phyloP scores from a whole-genome alignment of 1,139 yeast species.

The Yamadazyma atlantica region DNA sequence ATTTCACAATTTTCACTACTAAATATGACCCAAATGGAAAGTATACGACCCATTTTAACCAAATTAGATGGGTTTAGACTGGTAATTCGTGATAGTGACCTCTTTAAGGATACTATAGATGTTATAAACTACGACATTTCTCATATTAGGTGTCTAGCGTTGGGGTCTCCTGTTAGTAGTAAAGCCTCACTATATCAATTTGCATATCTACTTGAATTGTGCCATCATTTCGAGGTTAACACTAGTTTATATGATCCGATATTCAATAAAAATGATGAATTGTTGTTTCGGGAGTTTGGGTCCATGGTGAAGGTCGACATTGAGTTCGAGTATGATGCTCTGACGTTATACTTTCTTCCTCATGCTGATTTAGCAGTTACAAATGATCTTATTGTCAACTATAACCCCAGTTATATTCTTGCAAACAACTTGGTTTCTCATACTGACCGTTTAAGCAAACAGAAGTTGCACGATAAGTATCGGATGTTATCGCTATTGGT shows the following conservation, averaged over 20 bases:
- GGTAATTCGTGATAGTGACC: background rate
- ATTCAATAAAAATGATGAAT: conserved; percentile 45
- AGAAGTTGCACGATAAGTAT: conserved; percentile 40
- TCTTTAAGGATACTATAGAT: background rate
- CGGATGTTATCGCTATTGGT: conserved; percentile 43
- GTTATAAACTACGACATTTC: background rate
- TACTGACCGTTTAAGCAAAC: conserved; percentile 49
- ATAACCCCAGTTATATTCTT: conserved; percentile 36
- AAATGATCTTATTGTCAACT: conserved; percentile 34
- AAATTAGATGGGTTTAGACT: background rate
- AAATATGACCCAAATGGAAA: background rate
- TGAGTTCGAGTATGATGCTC: conserved; percentile 15
- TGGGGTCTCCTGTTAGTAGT: conserved; percentile 65
- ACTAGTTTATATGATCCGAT: conserved; percentile 67
- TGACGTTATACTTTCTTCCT: conserved; percentile 57
- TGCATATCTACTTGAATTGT: conserved; percentile 50
- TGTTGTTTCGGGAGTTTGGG: conserved; percentile 21
- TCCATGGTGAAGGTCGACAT: conserved; percentile 19
- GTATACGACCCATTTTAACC: conserved; percentile 5
- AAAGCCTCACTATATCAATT: conserved; percentile 63
- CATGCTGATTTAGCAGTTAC: conserved; percentile 71
- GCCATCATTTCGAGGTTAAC: conserved; percentile 18
- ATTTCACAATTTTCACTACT: background rate
- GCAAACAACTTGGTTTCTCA: conserved; percentile 53
- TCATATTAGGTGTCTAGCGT: conserved; percentile 63